A percentile compares a stretch with the other conserved stretches of the same genome.
phyloP scores from a whole-genome alignment of 176 grass and related monocot genomes.

The Zoysia pacifica region DNA sequence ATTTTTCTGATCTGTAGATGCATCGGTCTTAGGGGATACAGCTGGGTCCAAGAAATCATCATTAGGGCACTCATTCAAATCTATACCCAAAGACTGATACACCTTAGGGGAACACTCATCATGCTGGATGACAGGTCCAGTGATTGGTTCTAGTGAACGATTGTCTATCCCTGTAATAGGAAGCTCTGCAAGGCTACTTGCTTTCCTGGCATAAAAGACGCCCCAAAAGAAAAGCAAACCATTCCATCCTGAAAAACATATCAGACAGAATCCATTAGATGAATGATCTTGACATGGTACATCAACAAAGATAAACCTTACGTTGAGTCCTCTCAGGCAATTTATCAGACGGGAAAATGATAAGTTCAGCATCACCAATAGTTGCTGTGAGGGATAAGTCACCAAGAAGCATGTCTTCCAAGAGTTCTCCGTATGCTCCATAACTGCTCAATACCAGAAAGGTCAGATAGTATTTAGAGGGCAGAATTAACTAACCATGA shows the following conservation, averaged over 20 bases:
- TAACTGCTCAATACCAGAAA: constrained; percentile 58
- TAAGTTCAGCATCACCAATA: constrained; percentile 65
- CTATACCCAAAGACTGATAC: constrained; percentile 58
- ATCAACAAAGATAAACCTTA: constrained; percentile 49
- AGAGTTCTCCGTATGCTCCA: constrained; percentile 63
- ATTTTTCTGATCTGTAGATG: constrained; percentile 30
- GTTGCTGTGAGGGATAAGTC: constrained; percentile 73
- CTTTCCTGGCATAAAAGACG: constrained; percentile 59
- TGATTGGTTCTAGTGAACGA: constrained; percentile 26
- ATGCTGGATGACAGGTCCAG: constrained; percentile 39
- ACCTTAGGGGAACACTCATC: constrained; percentile 44
- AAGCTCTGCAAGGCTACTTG: constrained; percentile 29
- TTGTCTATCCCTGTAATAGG: constrained; percentile 24
- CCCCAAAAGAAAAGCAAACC: constrained; percentile 92
- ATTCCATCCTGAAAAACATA: constrained; percentile 89
- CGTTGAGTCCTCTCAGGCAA: constrained; percentile 75
- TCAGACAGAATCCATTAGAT: constrained; percentile 34
- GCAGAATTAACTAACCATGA: constrained; percentile 17
- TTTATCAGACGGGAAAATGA: constrained; percentile 93
- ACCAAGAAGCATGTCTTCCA: constrained; percentile 67
- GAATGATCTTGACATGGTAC: constrained; percentile 21
- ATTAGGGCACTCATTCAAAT: constrained; percentile 59
- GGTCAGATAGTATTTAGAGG: constrained; percentile 31
- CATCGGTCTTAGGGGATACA: constrained; percentile 40
- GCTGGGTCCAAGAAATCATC: constrained; percentile 48